These are phyloP conservation scores for Pseudotulostoma volvatum DNA, from an alignment of 495 filamentous ascomycete genomes.

Conservation along the genomic window DNA sequence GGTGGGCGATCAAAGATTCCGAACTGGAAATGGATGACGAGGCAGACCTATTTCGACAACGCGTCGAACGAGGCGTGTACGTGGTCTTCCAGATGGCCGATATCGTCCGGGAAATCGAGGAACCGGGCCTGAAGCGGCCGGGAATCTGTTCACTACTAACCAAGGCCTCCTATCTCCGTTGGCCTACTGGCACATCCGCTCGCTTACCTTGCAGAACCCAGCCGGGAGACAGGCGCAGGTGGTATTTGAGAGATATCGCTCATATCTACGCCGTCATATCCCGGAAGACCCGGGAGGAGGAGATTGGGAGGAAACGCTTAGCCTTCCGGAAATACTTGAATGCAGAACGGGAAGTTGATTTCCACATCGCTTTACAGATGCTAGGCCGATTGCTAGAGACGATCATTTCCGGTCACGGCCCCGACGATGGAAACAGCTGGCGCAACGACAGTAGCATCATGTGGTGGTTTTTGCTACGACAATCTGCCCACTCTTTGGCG, in stretches of 20 bases:
- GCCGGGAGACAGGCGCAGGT: conserved; percentile 4
- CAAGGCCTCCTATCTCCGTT: conserved; percentile 1
- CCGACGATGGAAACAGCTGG: conserved; percentile 5
- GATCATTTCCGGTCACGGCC: conserved; percentile 17
- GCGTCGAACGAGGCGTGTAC: conserved; percentile 14
- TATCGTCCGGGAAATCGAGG: conserved; percentile 10
- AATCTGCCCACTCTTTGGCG: conserved; percentile 12
- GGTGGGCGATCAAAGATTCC: conserved; percentile 13
- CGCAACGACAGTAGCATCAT: conserved; percentile 2
- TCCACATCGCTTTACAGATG: conserved; percentile 17
- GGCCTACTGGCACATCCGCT: neutral
- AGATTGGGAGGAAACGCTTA: conserved; percentile 13
- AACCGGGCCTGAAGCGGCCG: conserved; percentile 6
- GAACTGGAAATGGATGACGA: conserved; percentile 12
- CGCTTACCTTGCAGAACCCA: neutral
- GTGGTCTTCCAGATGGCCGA: conserved; percentile 20
- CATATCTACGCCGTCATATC: conserved; percentile 14
- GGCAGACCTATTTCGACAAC: conserved; percentile 14
- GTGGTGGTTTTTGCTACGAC: conserved; percentile 18
- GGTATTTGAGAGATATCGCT: conserved; percentile 3
- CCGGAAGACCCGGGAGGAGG: conserved; percentile 12
- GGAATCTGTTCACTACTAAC: too few relatives aligned
- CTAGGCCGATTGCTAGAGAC: conserved; percentile 15
- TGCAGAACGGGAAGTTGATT: conserved; percentile 13
- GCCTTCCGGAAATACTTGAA: conserved; percentile 12